phyloP scores from a whole-genome alignment of 1,139 yeast genomes.

The Lodderomyces margitis region DNA sequence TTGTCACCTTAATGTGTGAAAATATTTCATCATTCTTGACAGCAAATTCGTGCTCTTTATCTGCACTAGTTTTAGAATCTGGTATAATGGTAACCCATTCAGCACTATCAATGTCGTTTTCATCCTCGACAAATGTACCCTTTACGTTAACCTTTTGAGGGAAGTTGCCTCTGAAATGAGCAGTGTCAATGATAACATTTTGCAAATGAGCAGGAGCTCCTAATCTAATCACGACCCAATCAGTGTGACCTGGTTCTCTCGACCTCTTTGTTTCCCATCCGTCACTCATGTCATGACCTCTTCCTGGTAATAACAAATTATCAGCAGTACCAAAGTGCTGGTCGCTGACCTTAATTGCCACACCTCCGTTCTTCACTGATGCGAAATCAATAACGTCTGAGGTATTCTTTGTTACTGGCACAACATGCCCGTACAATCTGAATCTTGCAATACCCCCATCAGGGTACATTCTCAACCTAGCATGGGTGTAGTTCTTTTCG shows the following conservation, averaged over 20 bases:
- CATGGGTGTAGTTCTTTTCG: slow-evolving; percentile 65
- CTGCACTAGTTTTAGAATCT: slow-evolving; percentile 73
- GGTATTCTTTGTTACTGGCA: slow-evolving; percentile 45
- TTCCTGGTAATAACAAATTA: slow-evolving; percentile 84
- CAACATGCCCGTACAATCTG: slow-evolving; percentile 79
- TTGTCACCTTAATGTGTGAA: slow-evolving; percentile 74
- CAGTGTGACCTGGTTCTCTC: slow-evolving; percentile 76
- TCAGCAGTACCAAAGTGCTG: slow-evolving; percentile 93
- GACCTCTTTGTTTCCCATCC: slow-evolving; percentile 99
- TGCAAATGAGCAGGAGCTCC: slow-evolving; percentile 63
- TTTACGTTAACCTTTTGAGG: slow-evolving; percentile 75
- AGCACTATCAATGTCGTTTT: slow-evolving; percentile 24
- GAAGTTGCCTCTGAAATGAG: slow-evolving; percentile 89
- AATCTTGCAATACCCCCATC: slow-evolving; percentile 98
- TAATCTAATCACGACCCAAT: slow-evolving; percentile 82
- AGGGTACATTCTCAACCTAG: slow-evolving; percentile 86
- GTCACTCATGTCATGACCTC: slow-evolving; percentile 95
- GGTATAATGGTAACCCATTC: slow-evolving; percentile 68
- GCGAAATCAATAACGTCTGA: slow-evolving; percentile 64
- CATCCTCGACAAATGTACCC: slow-evolving; percentile 44
- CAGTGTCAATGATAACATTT: slow-evolving; percentile 77
- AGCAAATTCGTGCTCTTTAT: slow-evolving; percentile 65
- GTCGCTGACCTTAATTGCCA: slow-evolving; percentile 77
- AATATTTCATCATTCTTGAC: slow-evolving; percentile 24
- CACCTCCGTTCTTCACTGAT: slow-evolving; percentile 83